Evolutionary conservation across 441 rosid genomes (phyloP).

Genomic region (Caryocar brasiliense): DNA sequence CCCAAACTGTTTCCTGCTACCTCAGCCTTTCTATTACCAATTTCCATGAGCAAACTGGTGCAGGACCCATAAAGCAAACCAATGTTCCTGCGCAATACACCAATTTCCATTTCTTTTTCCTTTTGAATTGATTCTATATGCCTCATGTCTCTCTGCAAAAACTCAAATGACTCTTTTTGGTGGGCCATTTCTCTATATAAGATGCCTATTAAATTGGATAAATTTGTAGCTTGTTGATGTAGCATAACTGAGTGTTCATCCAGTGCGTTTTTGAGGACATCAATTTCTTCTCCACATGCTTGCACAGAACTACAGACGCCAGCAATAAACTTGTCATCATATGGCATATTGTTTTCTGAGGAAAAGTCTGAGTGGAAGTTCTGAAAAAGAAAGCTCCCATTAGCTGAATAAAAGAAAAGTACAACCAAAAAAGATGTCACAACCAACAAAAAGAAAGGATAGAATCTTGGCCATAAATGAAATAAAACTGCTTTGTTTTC

Average conservation of each 20-base stretch:
- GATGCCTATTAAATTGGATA: constrained; percentile 34
- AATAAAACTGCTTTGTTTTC: too few relatives aligned
- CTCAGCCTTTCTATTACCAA: constrained; percentile 55
- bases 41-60: constrained; percentile 51
- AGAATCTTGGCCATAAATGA: too few relatives aligned
- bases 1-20: constrained; percentile 24
- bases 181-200: constrained; percentile 31
- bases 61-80: constrained; percentile 67
- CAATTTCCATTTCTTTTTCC: constrained; percentile 51
- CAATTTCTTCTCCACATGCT: constrained; percentile 35
- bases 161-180: constrained; percentile 34
- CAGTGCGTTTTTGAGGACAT: constrained; percentile 38
- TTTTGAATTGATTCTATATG: constrained; percentile 35
- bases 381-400: constrained; percentile 25
- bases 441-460: background rate
- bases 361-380: constrained; percentile 32
- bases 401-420: constrained; percentile 14
- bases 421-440: background rate
- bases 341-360: constrained; percentile 33
- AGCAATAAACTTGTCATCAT: constrained; percentile 28
- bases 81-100: constrained; percentile 39
- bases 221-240: constrained; percentile 42
- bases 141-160: constrained; percentile 32
- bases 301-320: constrained; percentile 51
- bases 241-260: constrained; percentile 39